Evolutionary conservation across 2,329 filamentous ascomycete genomes (phyloP).

Genomic region (Xenosphaeropsis pyriputrescens): DNA sequence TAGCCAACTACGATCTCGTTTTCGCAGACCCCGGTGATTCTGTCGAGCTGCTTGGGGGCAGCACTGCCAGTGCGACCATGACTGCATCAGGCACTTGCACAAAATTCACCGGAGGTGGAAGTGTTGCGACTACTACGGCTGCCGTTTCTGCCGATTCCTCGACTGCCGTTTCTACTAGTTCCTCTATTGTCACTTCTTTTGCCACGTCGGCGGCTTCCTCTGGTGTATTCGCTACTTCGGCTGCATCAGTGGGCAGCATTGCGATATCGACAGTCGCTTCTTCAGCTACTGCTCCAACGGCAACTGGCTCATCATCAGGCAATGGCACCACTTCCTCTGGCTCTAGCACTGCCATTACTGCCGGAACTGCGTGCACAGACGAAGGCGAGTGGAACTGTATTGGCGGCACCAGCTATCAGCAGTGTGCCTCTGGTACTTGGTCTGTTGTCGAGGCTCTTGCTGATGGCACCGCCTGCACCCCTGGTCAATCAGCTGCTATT

Average conservation of each 20-base stretch:
- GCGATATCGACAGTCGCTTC: slow-evolving; percentile 8
- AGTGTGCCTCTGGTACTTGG: slow-evolving; percentile 37
- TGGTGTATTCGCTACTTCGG: slow-evolving; percentile 20
- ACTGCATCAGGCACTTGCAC: slow-evolving; percentile 13
- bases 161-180: neutral
- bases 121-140: slow-evolving; percentile 3
- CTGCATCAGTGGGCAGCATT: slow-evolving; percentile 4
- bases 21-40: slow-evolving; percentile 54
- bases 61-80: slow-evolving; percentile 10
- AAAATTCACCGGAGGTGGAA: slow-evolving; percentile 6
- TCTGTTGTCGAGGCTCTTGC: slow-evolving; percentile 26
- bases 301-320: slow-evolving; percentile 10
- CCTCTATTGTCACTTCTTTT: neutral
- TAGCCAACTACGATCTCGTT: slow-evolving; percentile 37
- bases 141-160: neutral
- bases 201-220: slow-evolving; percentile 4
- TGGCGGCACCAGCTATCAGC: slow-evolving; percentile 33
- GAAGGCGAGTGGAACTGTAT: slow-evolving; percentile 42
- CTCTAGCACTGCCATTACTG: slow-evolving; percentile 10
- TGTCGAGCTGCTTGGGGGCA: slow-evolving; percentile 30
- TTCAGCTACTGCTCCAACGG: slow-evolving; percentile 9
- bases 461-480: slow-evolving; percentile 27
- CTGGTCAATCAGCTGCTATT: slow-evolving; percentile 25
- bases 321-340: slow-evolving; percentile 10
- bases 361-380: slow-evolving; percentile 29